Conservation (phyloP, 2,329 filamentous ascomycete genomes). For the Fusarium burgessii region DNA sequence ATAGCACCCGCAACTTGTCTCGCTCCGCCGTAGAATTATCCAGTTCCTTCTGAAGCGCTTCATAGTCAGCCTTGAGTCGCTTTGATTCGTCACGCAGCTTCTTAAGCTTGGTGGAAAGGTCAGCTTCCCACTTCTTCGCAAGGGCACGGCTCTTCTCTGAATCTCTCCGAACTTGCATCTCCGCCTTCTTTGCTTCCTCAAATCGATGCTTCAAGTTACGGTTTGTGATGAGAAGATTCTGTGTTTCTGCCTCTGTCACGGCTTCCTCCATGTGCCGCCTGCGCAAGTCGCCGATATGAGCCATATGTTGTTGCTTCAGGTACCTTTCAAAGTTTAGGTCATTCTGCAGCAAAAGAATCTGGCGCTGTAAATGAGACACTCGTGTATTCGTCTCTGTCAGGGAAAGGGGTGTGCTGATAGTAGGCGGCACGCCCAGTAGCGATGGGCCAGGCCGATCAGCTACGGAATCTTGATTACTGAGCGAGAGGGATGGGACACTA, state of each 20-base stretch:
- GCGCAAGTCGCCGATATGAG: conserved; percentile 83
- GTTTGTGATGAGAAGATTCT: conserved; percentile 83
- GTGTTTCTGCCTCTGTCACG: conserved; percentile 83
- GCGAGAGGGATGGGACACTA: conserved; percentile 65
- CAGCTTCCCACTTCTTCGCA: conserved; percentile 82
- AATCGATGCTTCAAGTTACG: conserved; percentile 78
- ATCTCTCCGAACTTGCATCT: conserved; percentile 77
- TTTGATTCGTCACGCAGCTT: conserved; percentile 77
- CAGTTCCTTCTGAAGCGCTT: conserved; percentile 68
- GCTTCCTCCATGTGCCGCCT: conserved; percentile 80
- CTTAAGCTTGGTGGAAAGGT: conserved; percentile 75
- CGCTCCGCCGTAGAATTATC: conserved; percentile 69
- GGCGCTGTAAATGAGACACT: conserved; percentile 72
- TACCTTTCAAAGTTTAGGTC: conserved; percentile 87
- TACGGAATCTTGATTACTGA: conserved; percentile 62
- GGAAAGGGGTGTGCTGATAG: conserved; percentile 46
- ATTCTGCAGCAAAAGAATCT: conserved; percentile 81
- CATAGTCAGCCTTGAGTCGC: conserved; percentile 69
- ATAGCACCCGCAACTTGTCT: conserved; percentile 72
- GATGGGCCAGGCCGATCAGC: conserved; percentile 54
- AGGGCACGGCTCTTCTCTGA: conserved; percentile 77
- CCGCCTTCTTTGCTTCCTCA: conserved; percentile 77
- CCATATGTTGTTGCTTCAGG: conserved; percentile 84
- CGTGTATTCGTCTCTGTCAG: conserved; percentile 54
- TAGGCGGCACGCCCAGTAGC: conserved; percentile 45